Base-by-base conservation (phyloP, 2,329 filamentous ascomycete genomes). In the Cordyceps fumosorosea region DNA sequence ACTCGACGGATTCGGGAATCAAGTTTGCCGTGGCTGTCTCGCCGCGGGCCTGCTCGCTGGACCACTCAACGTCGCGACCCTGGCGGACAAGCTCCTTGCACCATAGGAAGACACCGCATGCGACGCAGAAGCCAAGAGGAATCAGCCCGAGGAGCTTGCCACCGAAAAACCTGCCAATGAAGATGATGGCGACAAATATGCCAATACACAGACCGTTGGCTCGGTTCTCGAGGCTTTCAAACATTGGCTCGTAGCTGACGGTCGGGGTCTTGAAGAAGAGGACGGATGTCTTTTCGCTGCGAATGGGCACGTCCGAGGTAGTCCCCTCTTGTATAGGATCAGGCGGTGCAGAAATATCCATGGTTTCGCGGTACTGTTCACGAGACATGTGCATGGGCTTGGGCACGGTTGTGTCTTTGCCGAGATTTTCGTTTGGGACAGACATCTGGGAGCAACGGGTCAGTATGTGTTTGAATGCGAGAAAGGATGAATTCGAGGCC, bases 251-350 rank as follows among this genome's bases (percentile, higher is more conserved):
- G 71, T 91, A 96, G 77, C 88, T 91, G 67, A 96, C 84, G 0
- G 89, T 89, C 0, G 93, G 93, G 0, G 93, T 98, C 18, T 95
- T 93, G 74, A 97, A 93, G 75, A 98, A 98, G 34, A 97, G 82
- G 20, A 98, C 88, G 65, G 96, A 97, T 3, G 95, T 98, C 82
- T 95, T 97, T 72, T 98, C 93, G 69, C 93, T 93, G 71, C 93
- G 90, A 63, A 98, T 96, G 3, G 95, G 95, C 1, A 98, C 92
- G 74, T 98, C 95, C 29, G 91, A 93, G 0, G 93, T 98, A 40
- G 88, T 86, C 26, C 91, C 91, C 62, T 88, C 83, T 18, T 88
- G 87, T 22, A 96, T 80, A 0, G 93, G 93, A 67, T 96, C 93
- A 1, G 93, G 93, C 2, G 93, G 93, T 0, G 93, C 90, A 0